Percentiles rank a stretch among this genome's conserved stretches.
Conservation (phyloP, 257 asterid species). For the Lycium barbarum region DNA sequence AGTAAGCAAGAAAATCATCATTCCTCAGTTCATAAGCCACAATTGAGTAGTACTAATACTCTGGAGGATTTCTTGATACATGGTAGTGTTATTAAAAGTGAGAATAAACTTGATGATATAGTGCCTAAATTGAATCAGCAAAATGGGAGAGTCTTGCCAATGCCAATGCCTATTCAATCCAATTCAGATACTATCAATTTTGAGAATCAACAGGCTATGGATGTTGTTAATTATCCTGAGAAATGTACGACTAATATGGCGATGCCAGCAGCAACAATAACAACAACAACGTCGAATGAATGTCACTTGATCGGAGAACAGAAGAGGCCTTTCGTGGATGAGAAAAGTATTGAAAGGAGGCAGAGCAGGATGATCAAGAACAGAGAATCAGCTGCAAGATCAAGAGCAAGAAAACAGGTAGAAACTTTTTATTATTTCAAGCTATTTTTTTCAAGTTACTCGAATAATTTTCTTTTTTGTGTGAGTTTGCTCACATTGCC, state of each 20-base stretch:
- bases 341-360: slow-evolving; percentile 45
- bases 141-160: slow-evolving; percentile 28
- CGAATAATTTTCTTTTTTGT: not conserved
- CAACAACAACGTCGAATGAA: slow-evolving; percentile 24
- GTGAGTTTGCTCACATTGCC: not conserved
- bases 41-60: slow-evolving; percentile 27
- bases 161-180: slow-evolving; percentile 30
- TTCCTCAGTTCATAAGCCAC: not conserved
- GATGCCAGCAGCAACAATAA: not conserved
- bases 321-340: slow-evolving; percentile 22
- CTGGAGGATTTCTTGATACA: slow-evolving; percentile 35
- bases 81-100: slow-evolving; percentile 24
- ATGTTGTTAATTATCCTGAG: slow-evolving; percentile 32
- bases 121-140: not conserved
- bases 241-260: slow-evolving; percentile 19
- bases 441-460: not conserved
- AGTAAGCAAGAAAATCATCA: slow-evolving; percentile 1
- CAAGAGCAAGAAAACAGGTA: slow-evolving; percentile 60
- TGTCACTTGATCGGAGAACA: slow-evolving; percentile 24
- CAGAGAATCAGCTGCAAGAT: slow-evolving; percentile 61
- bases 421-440: not conserved
- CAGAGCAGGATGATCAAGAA: slow-evolving; percentile 58
- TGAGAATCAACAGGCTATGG: slow-evolving; percentile 32
- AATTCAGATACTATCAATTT: slow-evolving; percentile 22
- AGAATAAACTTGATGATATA: not conserved